A percentile compares a stretch with the other conserved stretches of the same genome.
Evolutionary conservation across 495 filamentous ascomycete genomes (phyloP).

Genomic region (Neurospora terricola): DNA sequence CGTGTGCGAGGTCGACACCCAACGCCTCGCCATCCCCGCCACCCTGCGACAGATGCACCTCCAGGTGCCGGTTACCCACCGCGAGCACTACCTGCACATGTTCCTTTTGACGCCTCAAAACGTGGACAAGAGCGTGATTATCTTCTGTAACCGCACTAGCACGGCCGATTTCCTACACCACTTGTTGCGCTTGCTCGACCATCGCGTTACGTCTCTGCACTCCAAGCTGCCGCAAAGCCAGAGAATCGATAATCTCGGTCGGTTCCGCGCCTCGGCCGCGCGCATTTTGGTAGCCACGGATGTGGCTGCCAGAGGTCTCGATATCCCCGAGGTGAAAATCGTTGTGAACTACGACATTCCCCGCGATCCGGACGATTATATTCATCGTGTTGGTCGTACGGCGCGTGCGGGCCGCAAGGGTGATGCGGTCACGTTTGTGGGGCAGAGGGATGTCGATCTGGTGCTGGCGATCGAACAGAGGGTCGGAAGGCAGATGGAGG

Average conservation of each 20-base stretch:
- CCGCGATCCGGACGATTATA: slow-evolving; percentile 91
- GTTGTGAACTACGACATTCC: slow-evolving; percentile 96
- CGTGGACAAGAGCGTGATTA: slow-evolving; percentile 62
- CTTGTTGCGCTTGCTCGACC: slow-evolving; percentile 69
- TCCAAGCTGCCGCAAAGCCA: slow-evolving; percentile 73
- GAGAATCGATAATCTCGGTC: slow-evolving; percentile 73
- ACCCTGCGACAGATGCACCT: slow-evolving; percentile 78
- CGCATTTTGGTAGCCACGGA: slow-evolving; percentile 90
- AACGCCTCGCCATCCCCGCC: slow-evolving; percentile 61
- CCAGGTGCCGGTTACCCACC: slow-evolving; percentile 76
- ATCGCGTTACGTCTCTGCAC: slow-evolving; percentile 86
- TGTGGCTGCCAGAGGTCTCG: slow-evolving; percentile 88
- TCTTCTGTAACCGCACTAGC: slow-evolving; percentile 88
- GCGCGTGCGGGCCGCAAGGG: slow-evolving; percentile 80
- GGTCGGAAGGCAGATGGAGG: slow-evolving; percentile 68
- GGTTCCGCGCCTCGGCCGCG: slow-evolving; percentile 86
- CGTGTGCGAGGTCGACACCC: slow-evolving; percentile 77
- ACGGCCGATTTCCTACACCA: slow-evolving; percentile 86
- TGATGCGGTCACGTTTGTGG: slow-evolving; percentile 78
- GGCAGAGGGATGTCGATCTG: slow-evolving; percentile 81
- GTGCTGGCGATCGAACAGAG: slow-evolving; percentile 79
- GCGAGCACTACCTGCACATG: slow-evolving; percentile 87
- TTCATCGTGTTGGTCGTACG: slow-evolving; percentile 92
- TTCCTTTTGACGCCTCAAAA: slow-evolving; percentile 76
- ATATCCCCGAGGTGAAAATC: slow-evolving; percentile 84